Evolutionary conservation across 208 protist genomes (phyloP), one percentile per base, ranked within the genome.

Genomic region (Acanthamoeba triangularis): DNA sequence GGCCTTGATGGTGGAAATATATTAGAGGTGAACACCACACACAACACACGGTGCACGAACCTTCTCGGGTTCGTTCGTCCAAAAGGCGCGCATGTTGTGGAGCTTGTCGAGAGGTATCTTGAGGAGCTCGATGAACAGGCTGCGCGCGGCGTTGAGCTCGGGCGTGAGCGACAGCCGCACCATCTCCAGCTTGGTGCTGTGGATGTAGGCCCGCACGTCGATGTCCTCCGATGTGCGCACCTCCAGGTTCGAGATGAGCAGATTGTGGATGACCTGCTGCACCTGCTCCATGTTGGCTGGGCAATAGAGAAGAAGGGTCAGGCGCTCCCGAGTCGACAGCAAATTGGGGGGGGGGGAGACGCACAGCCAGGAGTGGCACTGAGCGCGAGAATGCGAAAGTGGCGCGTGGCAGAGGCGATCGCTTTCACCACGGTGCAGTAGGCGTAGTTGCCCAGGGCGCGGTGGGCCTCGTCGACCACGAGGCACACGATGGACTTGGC

Each of bases 401-500:
- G 92, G 33, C 72, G 41, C n/a, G 95, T 96, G 14, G 59, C 3
- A 14, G 47, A 52, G 1, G 95, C 65, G 37, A 97, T 44, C 33
- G 69, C 33, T 52, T 96, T 82, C 0, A 98, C 78, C 0, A 97
- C 69, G 5, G 28, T 28, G 54, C 95, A 97, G 91, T 98, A 98
- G 1, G 97, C 95, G 56, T 97, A 76, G 61, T 98, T 93, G 28
- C 97, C 97, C 14, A 84, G 88, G 2, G 98, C 98, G 16, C 96
- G 80, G 85, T 98, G 98, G n/a, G 98, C 97, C 74, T 98, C 98
- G 93, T 98, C 98, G 0, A 98, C n/a, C 5, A 98, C 97, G 0
- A 98, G 54, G 59, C 96, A 97, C 28, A 98, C 95, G 49, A 98
- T 96, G 0, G 69, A 30, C 3, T 69, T 65, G 3, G 95, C 80